Evolutionary conservation across 345 rosid genomes (phyloP).

Genomic region (Acer saccharum): DNA sequence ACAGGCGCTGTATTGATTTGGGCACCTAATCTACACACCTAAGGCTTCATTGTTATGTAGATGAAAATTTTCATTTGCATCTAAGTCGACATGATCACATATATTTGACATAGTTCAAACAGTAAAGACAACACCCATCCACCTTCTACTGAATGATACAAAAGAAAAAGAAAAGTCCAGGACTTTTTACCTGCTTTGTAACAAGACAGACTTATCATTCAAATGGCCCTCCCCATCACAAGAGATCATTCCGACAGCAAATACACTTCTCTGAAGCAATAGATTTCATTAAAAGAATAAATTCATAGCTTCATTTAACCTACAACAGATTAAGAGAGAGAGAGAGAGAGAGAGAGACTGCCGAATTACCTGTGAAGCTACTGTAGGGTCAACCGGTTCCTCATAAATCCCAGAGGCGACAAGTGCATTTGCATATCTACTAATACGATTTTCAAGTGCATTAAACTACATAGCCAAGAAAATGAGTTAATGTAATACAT

Average conservation of each 20-base stretch:
- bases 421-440: constrained; percentile 54
- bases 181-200: constrained; percentile 82
- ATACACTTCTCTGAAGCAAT: constrained; percentile 69
- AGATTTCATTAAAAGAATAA: constrained; percentile 31
- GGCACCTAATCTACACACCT: not conserved
- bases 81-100: not conserved
- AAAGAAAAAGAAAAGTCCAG: constrained; percentile 6
- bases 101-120: not conserved
- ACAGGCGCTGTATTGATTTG: not conserved
- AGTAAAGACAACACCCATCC: not conserved
- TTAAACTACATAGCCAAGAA: constrained; percentile 47
- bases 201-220: constrained; percentile 79
- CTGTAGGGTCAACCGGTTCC: constrained; percentile 79
- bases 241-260: constrained; percentile 89
- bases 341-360: not conserved
- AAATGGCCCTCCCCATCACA: constrained; percentile 95
- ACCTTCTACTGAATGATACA: constrained; percentile 13
- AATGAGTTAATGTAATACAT: constrained; percentile 18
- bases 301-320: constrained; percentile 14
- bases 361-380: constrained; percentile 82
- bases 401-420: constrained; percentile 63
- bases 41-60: constrained; percentile 3
- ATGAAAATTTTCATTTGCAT: not conserved
- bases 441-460: constrained; percentile 71
- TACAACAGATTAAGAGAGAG: constrained; percentile 9